Conservation (phyloP, 306 rosid genomes). For the Morella rubra region DNA sequence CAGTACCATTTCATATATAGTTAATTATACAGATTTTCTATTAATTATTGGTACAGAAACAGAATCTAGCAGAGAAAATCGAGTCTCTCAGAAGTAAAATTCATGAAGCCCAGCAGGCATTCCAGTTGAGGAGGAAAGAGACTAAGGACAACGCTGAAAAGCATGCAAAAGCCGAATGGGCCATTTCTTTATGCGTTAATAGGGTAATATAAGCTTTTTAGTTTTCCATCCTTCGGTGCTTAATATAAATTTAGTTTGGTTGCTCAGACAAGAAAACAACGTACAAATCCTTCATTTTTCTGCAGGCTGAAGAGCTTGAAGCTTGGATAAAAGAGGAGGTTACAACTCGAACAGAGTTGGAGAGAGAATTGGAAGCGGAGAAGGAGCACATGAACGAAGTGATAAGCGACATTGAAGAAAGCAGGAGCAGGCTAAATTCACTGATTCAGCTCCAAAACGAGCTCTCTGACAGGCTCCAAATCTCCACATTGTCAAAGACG, state of each 20-base stretch:
- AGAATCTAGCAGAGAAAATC: conserved; percentile 49
- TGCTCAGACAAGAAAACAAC: too few species aligned
- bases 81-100: conserved; percentile 40
- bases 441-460: conserved; percentile 46
- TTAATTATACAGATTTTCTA: conserved; percentile 6
- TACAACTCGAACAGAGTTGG: conserved; percentile 29
- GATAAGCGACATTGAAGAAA: conserved; percentile 47
- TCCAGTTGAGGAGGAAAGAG: conserved; percentile 53
- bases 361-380: conserved; percentile 37
- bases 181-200: conserved; percentile 53
- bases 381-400: conserved; percentile 44
- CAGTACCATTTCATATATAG: background rate
- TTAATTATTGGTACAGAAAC: conserved; percentile 11
- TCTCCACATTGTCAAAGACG: conserved; percentile 34
- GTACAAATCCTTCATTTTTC: background rate
- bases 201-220: conserved; percentile 39
- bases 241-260: too few species aligned
- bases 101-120: conserved; percentile 42
- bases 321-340: conserved; percentile 42
- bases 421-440: conserved; percentile 45
- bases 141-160: conserved; percentile 44
- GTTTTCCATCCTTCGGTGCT: background rate
- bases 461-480: conserved; percentile 51
- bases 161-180: conserved; percentile 68
- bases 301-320: conserved; percentile 58